These are phyloP conservation scores for Dothistroma pini DNA, from an alignment of 2,329 filamentous ascomycete genomes.

Conservation along the genomic window DNA sequence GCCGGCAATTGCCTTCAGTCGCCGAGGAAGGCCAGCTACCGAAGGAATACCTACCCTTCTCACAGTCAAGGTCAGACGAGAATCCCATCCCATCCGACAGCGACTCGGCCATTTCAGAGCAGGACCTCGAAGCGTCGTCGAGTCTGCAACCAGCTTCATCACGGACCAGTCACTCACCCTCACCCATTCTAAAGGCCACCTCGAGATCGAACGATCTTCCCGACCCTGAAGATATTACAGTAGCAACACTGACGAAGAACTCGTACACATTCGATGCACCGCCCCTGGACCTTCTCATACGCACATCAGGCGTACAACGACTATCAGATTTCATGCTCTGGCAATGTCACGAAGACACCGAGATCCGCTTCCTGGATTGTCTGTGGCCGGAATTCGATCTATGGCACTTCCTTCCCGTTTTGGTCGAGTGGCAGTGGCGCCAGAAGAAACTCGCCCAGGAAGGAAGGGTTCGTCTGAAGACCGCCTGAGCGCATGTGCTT, in stretches of 20 bases:
- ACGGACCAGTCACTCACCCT: conserved; percentile 37
- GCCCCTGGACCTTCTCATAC: conserved; percentile 83
- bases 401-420: conserved; percentile 85
- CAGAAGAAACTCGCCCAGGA: conserved; percentile 41
- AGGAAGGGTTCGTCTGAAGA: conserved; percentile 16
- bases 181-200: conserved; percentile 39
- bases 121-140: conserved; percentile 30
- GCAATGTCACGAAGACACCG: conserved; percentile 91
- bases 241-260: conserved; percentile 75
- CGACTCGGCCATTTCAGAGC: conserved; percentile 26
- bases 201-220: conserved; percentile 35
- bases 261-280: conserved; percentile 85
- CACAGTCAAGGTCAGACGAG: conserved; percentile 10
- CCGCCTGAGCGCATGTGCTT: conserved; percentile 1
- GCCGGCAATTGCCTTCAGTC: conserved; percentile 41
- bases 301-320: conserved; percentile 88
- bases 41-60: not conserved
- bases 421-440: conserved; percentile 82
- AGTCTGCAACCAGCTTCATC: conserved; percentile 38
- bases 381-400: conserved; percentile 96
- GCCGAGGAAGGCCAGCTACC: conserved; percentile 28
- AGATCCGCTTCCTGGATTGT: conserved; percentile 87
- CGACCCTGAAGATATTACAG: conserved; percentile 86
- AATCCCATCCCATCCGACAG: conserved; percentile 19
- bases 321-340: conserved; percentile 98